Evolutionary conservation across 768 basidiomycete genomes (phyloP).

Genomic region (Lactarius tabidus): DNA sequence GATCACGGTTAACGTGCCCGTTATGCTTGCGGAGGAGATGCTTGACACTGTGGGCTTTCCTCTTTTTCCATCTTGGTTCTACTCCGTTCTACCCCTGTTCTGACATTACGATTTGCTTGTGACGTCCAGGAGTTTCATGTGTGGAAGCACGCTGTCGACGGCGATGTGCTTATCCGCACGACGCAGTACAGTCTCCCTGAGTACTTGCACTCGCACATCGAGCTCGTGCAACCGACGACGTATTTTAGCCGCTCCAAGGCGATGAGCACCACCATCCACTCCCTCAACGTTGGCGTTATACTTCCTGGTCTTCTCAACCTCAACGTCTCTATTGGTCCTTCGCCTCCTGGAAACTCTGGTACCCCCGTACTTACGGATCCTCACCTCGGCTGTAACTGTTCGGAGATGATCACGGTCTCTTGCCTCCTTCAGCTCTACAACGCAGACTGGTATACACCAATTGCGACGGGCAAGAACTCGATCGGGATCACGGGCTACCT

Average conservation of each 20-base stretch:
- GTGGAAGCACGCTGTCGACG: conserved; percentile 52
- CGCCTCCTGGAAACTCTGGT: background rate
- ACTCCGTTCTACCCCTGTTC: background rate
- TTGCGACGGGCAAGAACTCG: conserved; percentile 28
- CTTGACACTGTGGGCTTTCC: conserved; percentile 55
- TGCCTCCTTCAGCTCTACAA: conserved; percentile 38
- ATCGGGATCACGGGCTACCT: conserved; percentile 38
- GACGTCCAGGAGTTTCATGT: conserved; percentile 52
- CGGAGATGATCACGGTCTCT: conserved; percentile 32
- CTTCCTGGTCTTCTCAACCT: background rate
- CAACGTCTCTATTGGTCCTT: background rate
- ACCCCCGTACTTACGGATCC: conserved; percentile 19
- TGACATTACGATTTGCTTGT: background rate
- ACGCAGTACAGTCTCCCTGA: conserved; percentile 64
- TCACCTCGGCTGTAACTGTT: conserved; percentile 34
- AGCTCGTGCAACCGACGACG: conserved; percentile 70
- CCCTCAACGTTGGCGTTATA: background rate
- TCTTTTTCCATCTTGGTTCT: no score
- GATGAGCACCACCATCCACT: conserved; percentile 41
- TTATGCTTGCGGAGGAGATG: conserved; percentile 62
- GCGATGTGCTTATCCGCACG: conserved; percentile 53
- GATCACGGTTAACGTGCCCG: conserved; percentile 56
- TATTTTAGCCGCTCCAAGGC: conserved; percentile 51
- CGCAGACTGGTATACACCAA: conserved; percentile 28
- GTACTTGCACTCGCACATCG: conserved; percentile 54